Conservation (phyloP, 2,329 filamentous ascomycete genomes). For the Neofusicoccum parvum region DNA sequence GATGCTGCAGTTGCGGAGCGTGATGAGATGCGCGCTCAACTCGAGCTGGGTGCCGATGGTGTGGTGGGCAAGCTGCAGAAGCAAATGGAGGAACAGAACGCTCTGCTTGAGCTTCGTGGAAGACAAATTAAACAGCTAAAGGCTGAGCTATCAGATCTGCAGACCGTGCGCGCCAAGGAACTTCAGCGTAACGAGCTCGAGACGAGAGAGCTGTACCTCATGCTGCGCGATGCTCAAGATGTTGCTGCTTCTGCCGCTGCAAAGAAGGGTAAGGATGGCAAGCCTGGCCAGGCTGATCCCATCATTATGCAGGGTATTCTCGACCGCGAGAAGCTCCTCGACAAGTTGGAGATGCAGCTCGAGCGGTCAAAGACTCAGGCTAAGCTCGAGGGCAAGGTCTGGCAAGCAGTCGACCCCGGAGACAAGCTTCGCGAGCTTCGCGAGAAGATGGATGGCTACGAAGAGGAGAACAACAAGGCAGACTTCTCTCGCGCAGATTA, state of each 20-base stretch:
- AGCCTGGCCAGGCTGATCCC: constrained; percentile 65
- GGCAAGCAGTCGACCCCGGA: constrained; percentile 82
- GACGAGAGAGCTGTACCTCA: constrained; percentile 93
- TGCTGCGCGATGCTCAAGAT: constrained; percentile 96
- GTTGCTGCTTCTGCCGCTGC: constrained; percentile 87
- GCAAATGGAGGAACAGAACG: constrained; percentile 88
- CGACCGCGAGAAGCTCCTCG: constrained; percentile 89
- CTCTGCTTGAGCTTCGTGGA: constrained; percentile 84
- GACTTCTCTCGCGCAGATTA: constrained; percentile 51
- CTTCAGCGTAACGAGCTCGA: constrained; percentile 94
- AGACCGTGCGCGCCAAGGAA: constrained; percentile 84
- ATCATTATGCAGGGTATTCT: constrained; percentile 87
- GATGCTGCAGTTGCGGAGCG: constrained; percentile 95
- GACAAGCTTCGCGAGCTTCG: constrained; percentile 89
- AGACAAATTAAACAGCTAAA: constrained; percentile 87
- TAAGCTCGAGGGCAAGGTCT: constrained; percentile 91
- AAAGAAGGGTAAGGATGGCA: constrained; percentile 53
- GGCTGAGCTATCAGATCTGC: constrained; percentile 83
- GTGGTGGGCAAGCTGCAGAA: constrained; percentile 90
- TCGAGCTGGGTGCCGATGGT: constrained; percentile 91
- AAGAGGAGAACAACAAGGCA: constrained; percentile 47
- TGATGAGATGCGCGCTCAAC: constrained; percentile 86
- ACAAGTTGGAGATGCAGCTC: constrained; percentile 89
- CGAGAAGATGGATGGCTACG: constrained; percentile 83
- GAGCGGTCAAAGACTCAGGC: constrained; percentile 97